A percentile compares a stretch with the other conserved stretches of the same genome.
Evolutionary conservation across 2,329 filamentous ascomycete genomes (phyloP).

Genomic region (Colletotrichum sp.): DNA sequence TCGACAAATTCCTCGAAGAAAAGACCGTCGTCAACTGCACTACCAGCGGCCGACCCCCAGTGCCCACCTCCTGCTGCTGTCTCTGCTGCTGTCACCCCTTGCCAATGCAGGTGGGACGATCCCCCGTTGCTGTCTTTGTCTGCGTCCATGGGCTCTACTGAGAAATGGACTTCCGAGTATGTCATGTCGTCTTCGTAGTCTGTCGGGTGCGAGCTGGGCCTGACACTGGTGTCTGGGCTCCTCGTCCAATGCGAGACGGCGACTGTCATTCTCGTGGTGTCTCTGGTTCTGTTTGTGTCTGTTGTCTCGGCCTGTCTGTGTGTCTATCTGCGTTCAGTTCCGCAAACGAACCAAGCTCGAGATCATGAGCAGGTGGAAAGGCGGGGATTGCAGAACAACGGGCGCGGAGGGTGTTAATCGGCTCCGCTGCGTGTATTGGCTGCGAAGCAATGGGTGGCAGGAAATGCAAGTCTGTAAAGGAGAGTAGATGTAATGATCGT

Average conservation of each 20-base stretch:
- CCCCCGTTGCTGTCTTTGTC: conserved; percentile 18
- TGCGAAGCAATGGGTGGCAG: not conserved
- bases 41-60: not conserved
- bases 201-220: conserved; percentile 11
- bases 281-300: not conserved
- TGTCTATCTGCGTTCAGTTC: not conserved
- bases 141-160: conserved; percentile 19
- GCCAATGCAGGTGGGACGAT: conserved; percentile 11
- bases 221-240: conserved; percentile 17
- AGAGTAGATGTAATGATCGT: conserved; percentile 8
- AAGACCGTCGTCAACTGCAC: conserved; percentile 23
- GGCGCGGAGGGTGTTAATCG: not conserved
- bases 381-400: not conserved
- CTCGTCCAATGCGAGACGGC: conserved; percentile 22
- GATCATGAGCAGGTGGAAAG: conserved; percentile 1
- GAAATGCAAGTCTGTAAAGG: not conserved
- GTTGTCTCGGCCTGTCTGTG: not conserved
- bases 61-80: not conserved
- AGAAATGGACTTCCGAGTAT: conserved; percentile 17
- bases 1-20: conserved; percentile 31
- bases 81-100: conserved; percentile 12
- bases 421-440: not conserved
- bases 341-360: conserved; percentile 9
- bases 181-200: conserved; percentile 14
- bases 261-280: conserved; percentile 14